Base-by-base conservation (phyloP, 306 rosid species). In the Betula pendula region DNA sequence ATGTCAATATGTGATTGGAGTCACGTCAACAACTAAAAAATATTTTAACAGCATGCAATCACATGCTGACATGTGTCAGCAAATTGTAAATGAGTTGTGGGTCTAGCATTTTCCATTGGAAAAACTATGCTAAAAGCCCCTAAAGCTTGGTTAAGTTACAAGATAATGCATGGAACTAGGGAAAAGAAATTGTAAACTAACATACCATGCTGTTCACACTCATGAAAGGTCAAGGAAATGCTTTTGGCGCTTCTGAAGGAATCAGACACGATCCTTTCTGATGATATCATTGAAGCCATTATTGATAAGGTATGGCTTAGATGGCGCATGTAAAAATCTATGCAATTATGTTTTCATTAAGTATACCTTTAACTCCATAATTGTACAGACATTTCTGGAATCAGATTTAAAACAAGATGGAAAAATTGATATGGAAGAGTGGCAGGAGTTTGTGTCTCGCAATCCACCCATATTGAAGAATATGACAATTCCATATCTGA, bases 401-500 rank as follows among this genome's bases (percentile, higher is more conserved):
- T 91, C 88, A 8, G 90, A 85, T 74, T 71, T 70, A 33, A 90
- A 87, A 51, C 77, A 86, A 88, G 96, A 90, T 70, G 89, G 90
- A 31, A 87, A 73, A 77, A 85, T 90, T 63, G 91, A 90, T 73
- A 49, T 29, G 68, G 85, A 83, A 66, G 87, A 86, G 70, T 81
- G 87, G 89, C 68, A 75, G 45, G 81, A 76, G 52, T 80, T 80
- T 33, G 90, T 83, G 27, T 75, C 80, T 49, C 45, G 31, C 63
- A 81, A 88, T 74, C 96, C 93, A 69, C 87, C 90, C 79, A 40
- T 87, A 25, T 12, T 88, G 20, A 90, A 75, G 86, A 88, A 87
- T 75, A 90, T 87, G 96, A 88, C 93, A 25, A 77, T 88, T 69
- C 91, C 91, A 67, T 80, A 87, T 76, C 68, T 90, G 52, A 80